Conservation (phyloP, 139 green algal genomes). For the Volvox africanus region DNA sequence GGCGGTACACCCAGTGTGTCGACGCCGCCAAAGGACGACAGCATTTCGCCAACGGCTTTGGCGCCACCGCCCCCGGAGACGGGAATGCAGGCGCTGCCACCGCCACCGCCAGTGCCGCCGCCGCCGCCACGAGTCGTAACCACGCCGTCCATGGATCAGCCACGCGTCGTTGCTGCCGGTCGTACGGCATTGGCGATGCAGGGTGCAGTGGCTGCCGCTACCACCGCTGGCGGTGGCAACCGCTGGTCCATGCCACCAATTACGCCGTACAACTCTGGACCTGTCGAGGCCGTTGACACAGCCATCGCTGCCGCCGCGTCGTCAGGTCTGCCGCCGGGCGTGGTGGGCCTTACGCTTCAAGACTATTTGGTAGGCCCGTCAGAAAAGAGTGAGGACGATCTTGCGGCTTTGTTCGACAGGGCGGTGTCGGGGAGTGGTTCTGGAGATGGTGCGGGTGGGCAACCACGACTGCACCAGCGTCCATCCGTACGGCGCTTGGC, state of each 20-base stretch:
- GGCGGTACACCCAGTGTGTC: constrained; percentile 1
- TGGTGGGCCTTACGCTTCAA: constrained; percentile 15
- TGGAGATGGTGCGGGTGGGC: not conserved
- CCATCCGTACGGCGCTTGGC: not conserved
- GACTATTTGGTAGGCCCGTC: constrained; percentile 19
- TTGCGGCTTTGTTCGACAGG: constrained; percentile 28
- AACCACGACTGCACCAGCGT: not conserved
- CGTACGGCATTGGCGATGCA: not conserved
- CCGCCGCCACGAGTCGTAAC: constrained; percentile 5
- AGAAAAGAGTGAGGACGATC: constrained; percentile 2
- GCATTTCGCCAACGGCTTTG: not conserved
- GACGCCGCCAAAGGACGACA: constrained; percentile 15
- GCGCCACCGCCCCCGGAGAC: not conserved
- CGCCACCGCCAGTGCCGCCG: not conserved
- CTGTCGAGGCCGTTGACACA: not conserved
- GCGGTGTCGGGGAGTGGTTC: not conserved
- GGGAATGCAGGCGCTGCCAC: not conserved
- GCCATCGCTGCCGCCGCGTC: not conserved
- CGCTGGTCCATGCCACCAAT: not conserved
- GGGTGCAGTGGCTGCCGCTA: not conserved
- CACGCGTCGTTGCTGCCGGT: not conserved
- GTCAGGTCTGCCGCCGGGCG: not conserved
- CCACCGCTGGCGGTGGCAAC: not conserved
- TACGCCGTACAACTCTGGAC: not conserved
- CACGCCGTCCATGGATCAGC: constrained; percentile 28